Percentiles rank a stretch among this genome's conserved stretches.
These are phyloP conservation scores for Erysimum cheiri DNA, from an alignment of 441 rosid species.

Conservation along the genomic window DNA sequence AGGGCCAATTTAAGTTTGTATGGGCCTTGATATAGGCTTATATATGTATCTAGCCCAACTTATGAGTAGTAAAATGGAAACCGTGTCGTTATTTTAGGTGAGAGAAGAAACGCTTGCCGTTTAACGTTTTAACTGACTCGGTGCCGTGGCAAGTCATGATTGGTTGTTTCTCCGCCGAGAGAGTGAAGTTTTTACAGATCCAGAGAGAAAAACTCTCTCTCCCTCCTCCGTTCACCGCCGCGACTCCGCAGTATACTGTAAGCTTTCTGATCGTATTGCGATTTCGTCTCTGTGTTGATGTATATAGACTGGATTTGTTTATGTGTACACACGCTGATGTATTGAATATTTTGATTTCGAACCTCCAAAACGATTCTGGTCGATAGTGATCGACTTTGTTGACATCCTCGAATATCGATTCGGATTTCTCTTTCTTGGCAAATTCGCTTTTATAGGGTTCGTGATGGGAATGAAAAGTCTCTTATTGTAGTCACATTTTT, in stretches of 20 bases:
- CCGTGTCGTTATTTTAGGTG: not conserved
- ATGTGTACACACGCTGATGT: not conserved
- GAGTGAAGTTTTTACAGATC: not conserved
- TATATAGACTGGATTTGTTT: not conserved
- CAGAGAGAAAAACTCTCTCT: not conserved
- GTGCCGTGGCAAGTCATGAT: constrained; percentile 17
- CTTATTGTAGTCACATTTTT: not conserved
- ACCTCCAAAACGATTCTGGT: constrained; percentile 11
- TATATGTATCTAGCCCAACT: not conserved
- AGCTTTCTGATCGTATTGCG: constrained; percentile 19
- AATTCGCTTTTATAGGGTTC: not conserved
- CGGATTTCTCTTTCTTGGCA: not conserved
- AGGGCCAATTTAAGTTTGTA: not conserved
- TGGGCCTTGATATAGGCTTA: constrained; percentile 24
- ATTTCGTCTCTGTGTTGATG: not conserved
- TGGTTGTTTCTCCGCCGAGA: not conserved
- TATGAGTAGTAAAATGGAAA: not conserved
- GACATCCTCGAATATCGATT: constrained; percentile 2
- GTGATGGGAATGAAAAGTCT: not conserved
- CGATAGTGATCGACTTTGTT: constrained; percentile 13
- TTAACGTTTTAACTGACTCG: not conserved
- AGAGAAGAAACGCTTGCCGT: constrained; percentile 28
- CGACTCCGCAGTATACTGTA: constrained; percentile 32
- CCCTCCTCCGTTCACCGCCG: constrained; percentile 30
- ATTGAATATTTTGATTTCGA: not conserved